phyloP scores from a whole-genome alignment of 2,329 filamentous ascomycete genomes.

The Huntiella savannae region DNA sequence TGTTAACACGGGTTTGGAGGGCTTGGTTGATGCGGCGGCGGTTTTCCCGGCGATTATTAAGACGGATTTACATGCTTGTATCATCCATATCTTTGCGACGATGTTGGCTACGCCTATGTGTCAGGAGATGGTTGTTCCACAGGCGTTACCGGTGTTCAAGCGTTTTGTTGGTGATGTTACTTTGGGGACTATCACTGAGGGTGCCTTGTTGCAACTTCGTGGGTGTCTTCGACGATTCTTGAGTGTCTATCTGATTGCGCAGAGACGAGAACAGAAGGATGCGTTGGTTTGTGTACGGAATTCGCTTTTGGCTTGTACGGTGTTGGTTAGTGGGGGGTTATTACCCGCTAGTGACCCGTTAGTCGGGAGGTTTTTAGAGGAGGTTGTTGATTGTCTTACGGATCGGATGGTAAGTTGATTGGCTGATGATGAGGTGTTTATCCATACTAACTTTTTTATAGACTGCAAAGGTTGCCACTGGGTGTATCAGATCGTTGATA shows the following conservation, averaged over 20 bases:
- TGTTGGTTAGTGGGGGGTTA: constrained; percentile 66
- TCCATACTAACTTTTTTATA: constrained; percentile 16
- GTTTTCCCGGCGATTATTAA: constrained; percentile 95
- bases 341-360: constrained; percentile 59
- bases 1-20: constrained; percentile 61
- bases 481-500: constrained; percentile 72
- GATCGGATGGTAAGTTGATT: constrained; percentile 52
- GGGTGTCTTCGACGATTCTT: constrained; percentile 70
- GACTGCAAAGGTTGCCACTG: constrained; percentile 77
- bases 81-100: constrained; percentile 88
- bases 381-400: constrained; percentile 67
- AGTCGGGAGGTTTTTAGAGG: constrained; percentile 54
- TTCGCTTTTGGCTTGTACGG: constrained; percentile 67
- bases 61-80: constrained; percentile 87
- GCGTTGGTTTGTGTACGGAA: constrained; percentile 86
- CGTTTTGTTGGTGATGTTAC: constrained; percentile 69
- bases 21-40: constrained; percentile 82
- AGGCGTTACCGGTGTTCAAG: constrained; percentile 77
- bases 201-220: constrained; percentile 51
- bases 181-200: constrained; percentile 23
- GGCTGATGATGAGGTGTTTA: not conserved
- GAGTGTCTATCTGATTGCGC: constrained; percentile 55
- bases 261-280: constrained; percentile 54
- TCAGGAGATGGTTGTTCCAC: constrained; percentile 74
- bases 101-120: constrained; percentile 71